A percentile compares a stretch with the other conserved stretches of the same genome.
These are phyloP conservation scores for Leishmania braziliensis DNA, from an alignment of 208 protist species.

Conservation along the genomic window DNA sequence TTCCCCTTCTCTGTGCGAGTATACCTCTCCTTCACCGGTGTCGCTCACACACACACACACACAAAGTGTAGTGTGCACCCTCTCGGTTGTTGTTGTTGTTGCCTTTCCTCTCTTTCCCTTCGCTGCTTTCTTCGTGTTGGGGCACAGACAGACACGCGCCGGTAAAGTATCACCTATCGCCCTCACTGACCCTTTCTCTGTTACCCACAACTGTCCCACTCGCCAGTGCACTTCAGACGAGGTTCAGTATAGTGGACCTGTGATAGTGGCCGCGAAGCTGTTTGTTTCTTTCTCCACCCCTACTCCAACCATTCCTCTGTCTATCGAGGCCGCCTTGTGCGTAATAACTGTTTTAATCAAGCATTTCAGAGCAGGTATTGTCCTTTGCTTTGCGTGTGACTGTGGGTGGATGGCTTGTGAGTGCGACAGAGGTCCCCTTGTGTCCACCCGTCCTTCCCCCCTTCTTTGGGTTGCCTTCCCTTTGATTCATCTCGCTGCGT, in stretches of 20 bases:
- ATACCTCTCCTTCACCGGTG: neutral
- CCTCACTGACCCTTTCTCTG: too few relatives aligned
- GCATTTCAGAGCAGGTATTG: neutral
- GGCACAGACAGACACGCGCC: neutral
- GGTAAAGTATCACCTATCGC: neutral
- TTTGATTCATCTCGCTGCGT: slow-evolving; percentile 11
- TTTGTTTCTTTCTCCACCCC: neutral
- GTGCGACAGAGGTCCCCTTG: neutral
- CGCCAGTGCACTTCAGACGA: neutral
- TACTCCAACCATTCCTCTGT: neutral
- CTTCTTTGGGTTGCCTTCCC: neutral
- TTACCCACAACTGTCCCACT: neutral
- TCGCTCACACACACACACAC: neutral
- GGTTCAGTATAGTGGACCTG: neutral
- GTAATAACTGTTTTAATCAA: neutral
- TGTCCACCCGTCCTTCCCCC: neutral
- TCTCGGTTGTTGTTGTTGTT: too few relatives aligned
- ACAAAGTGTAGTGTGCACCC: neutral
- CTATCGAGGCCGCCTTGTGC: neutral
- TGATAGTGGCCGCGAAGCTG: neutral
- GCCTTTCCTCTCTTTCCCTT: neutral
- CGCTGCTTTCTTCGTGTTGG: neutral
- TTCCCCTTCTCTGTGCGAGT: neutral
- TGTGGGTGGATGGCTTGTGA: slow-evolving; percentile 1
- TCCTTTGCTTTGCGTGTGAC: neutral